These are phyloP conservation scores for Brasenia schreberi DNA, from an alignment of 164 flowering plant genomes.

Conservation along the genomic window DNA sequence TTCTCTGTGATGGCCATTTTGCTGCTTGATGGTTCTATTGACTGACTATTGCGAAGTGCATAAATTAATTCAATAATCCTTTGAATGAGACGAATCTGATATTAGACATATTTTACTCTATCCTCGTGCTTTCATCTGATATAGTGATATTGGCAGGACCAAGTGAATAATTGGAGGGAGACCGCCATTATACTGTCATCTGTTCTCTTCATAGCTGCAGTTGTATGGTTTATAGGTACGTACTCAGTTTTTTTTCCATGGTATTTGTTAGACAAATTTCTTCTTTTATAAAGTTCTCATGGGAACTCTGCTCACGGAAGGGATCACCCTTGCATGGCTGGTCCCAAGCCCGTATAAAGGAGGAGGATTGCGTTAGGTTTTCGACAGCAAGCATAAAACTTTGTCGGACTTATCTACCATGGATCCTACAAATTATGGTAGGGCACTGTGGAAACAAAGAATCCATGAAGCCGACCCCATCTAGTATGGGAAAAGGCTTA, in stretches of 20 bases:
- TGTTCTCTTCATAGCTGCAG: conserved; percentile 53
- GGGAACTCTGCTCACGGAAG: too few species aligned
- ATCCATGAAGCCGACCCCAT: too few species aligned
- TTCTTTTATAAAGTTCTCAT: neutral
- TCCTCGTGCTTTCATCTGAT: neutral
- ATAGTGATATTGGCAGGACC: conserved; percentile 35
- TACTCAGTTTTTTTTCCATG: conserved; percentile 1
- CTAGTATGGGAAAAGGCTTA: too few species aligned
- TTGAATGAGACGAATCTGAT: neutral
- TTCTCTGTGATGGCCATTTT: neutral
- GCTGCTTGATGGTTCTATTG: neutral
- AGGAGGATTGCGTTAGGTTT: too few species aligned
- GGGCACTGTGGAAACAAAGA: too few species aligned
- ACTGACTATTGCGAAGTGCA: neutral
- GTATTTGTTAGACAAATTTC: neutral
- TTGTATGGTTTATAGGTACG: conserved; percentile 65
- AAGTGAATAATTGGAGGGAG: conserved; percentile 62
- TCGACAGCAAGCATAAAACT: too few species aligned
- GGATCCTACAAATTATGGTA: too few species aligned
- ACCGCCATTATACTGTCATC: conserved; percentile 63
- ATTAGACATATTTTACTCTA: neutral
- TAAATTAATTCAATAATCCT: neutral
- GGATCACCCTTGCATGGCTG: too few species aligned
- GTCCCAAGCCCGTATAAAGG: too few species aligned
- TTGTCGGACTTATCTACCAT: too few species aligned